Base-by-base conservation (phyloP, 2,329 filamentous ascomycete genomes). In the Epichloe uncinata region DNA sequence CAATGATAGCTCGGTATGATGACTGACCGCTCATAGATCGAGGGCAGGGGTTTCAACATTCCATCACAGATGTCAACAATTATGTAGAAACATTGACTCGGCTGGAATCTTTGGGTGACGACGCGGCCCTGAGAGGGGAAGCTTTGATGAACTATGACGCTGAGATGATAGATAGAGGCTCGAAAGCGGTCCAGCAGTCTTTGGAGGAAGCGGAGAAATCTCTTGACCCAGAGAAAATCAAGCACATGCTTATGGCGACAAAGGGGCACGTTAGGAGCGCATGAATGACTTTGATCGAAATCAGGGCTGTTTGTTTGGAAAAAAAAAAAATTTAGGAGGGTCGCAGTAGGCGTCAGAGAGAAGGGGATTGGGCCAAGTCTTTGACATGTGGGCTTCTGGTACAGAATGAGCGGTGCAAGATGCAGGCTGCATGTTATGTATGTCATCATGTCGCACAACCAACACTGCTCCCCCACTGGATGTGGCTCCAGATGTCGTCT, bases 1-100 rank as follows among this genome's bases (percentile, higher is more conserved):
- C 18, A 30, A 12, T 16, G 2, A 15, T 48, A 6, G 40, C 15
- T 16, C 16, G n/a, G 37, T 13, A 46, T 18, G 26, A 7, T 41
- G n/a, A 30, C 47, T 45, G 33, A 49, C 30, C n/a, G n/a, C n/a
- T 26, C 16, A 35, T 13, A 65, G 64, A 66, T 53, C 66, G 70
- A n/a, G 71, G 69, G 0, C 71, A 73, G 54, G 69, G 69, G 7
- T 63, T 70, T 36, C 70, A 73, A 50, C 66, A 72, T 53, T 64
- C 63, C 33, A 66, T 73, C 41, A 57, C 58, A 1, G 70, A 73
- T 48, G 68, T 63, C 9, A 55, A 60, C 35, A 64, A 68, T 48
- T 67, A 69, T 44, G 57, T 72, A 2, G 51, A 62, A n/a, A 59
- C 60, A 4, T 52, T 69, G 8, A 16, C 57, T 5, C 49, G 54